Evolutionary conservation across 345 rosid genomes (phyloP).

Genomic region (Atalantia buxifolia): DNA sequence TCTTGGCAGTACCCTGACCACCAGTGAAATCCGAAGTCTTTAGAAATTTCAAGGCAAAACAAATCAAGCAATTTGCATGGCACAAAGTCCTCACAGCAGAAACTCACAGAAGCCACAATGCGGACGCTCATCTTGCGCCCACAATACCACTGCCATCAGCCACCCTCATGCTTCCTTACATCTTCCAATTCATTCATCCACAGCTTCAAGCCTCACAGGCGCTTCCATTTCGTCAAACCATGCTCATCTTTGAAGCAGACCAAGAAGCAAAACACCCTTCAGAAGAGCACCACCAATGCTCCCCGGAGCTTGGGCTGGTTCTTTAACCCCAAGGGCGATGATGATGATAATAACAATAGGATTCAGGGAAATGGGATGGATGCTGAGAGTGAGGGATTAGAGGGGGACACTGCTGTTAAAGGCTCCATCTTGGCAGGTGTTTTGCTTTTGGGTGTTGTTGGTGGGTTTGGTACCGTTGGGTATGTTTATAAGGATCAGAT

Average conservation of each 20-base stretch:
- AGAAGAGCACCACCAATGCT: constrained; percentile 31
- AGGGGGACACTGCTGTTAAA: constrained; percentile 60
- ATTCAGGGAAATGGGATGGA: constrained; percentile 21
- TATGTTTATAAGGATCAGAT: constrained; percentile 79
- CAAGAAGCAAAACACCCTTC: constrained; percentile 61
- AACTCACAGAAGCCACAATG: constrained; percentile 24
- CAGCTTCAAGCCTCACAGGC: constrained; percentile 56
- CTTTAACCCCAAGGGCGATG: constrained; percentile 54
- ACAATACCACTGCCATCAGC: constrained; percentile 16
- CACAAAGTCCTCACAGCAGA: constrained; percentile 3
- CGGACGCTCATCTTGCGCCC: constrained; percentile 26
- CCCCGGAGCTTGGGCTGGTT: constrained; percentile 74
- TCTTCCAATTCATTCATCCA: constrained; percentile 30
- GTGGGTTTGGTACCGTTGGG: constrained; percentile 74
- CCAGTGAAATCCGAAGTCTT: background rate
- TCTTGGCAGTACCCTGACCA: background rate
- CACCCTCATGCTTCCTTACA: constrained; percentile 28
- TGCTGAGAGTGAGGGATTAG: constrained; percentile 29
- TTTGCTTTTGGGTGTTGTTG: constrained; percentile 77
- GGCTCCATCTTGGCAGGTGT: constrained; percentile 88
- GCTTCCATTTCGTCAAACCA: constrained; percentile 68
- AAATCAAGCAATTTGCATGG: constrained; percentile 8
- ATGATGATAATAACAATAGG: constrained; percentile 23
- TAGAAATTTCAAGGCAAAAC: background rate
- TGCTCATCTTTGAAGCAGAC: constrained; percentile 74